Evolutionary conservation across 2,329 filamentous ascomycete species (phyloP).

Genomic region (Bisporella sp.): DNA sequence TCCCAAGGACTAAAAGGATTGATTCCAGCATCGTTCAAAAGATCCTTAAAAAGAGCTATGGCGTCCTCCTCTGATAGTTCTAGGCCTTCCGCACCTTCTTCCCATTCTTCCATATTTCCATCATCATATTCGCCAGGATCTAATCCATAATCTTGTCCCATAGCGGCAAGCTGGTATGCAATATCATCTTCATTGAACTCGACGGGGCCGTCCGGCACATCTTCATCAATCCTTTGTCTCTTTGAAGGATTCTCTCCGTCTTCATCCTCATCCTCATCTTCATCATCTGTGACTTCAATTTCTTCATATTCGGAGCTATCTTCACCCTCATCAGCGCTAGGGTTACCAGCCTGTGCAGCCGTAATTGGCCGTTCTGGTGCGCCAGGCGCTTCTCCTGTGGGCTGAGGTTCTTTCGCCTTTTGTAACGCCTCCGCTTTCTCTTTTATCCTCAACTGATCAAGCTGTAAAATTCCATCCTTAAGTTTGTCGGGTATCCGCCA

Average conservation of each 20-base stretch:
- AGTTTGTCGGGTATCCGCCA: slow-evolving; percentile 92
- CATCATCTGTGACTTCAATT: slow-evolving; percentile 37
- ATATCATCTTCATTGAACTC: slow-evolving; percentile 96
- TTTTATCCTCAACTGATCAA: slow-evolving; percentile 67
- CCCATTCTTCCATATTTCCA: slow-evolving; percentile 52
- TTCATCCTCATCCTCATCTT: slow-evolving; percentile 31
- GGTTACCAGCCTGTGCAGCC: slow-evolving; percentile 4
- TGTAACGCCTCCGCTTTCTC: slow-evolving; percentile 38
- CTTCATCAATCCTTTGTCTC: slow-evolving; percentile 40
- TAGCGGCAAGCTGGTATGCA: slow-evolving; percentile 80
- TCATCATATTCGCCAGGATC: slow-evolving; percentile 72
- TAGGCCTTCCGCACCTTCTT: slow-evolving; percentile 65
- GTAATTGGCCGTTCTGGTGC: slow-evolving; percentile 16
- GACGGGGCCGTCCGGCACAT: slow-evolving; percentile 39
- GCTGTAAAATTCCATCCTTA: slow-evolving; percentile 65
- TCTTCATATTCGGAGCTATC: slow-evolving; percentile 68
- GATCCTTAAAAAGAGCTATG: slow-evolving; percentile 70
- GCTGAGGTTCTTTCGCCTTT: slow-evolving; percentile 16
- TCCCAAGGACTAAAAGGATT: slow-evolving; percentile 92
- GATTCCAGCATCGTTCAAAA: slow-evolving; percentile 75
- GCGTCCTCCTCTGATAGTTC: slow-evolving; percentile 71
- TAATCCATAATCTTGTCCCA: slow-evolving; percentile 78
- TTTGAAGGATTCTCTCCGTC: slow-evolving; percentile 43
- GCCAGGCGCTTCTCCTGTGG: slow-evolving; percentile 23
- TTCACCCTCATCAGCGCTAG: slow-evolving; percentile 33